phyloP scores from a whole-genome alignment of 1,139 yeast species.

The Debaryomyces udenii region DNA sequence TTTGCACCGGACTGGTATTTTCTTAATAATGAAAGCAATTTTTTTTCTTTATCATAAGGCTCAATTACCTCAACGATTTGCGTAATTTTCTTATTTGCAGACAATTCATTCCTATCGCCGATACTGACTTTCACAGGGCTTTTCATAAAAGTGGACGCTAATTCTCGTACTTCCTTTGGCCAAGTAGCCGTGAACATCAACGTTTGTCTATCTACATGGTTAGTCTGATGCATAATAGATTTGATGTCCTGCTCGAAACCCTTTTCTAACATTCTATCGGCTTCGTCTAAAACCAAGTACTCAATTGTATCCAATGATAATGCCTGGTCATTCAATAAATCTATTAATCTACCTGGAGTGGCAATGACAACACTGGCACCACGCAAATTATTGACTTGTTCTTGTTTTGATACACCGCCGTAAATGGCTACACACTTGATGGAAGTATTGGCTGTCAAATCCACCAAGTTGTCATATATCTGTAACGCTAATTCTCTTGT shows the following conservation, averaged over 20 bases:
- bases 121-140: conserved; percentile 85
- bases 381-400: conserved; percentile 71
- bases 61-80: conserved; percentile 94
- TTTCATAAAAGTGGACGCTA: conserved; percentile 85
- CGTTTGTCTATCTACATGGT: conserved; percentile 63
- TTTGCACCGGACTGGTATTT: conserved; percentile 72
- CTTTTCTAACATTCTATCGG: conserved; percentile 94
- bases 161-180: conserved; percentile 91
- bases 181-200: conserved; percentile 89
- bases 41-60: conserved; percentile 78
- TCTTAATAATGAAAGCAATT: conserved; percentile 67
- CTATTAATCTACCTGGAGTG: conserved; percentile 95
- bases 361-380: conserved; percentile 80
- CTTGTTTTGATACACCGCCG: conserved; percentile 97
- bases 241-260: conserved; percentile 98
- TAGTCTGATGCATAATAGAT: conserved; percentile 65
- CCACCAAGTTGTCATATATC: conserved; percentile 79
- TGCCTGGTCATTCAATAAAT: conserved; percentile 86
- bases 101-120: conserved; percentile 91
- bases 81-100: conserved; percentile 91
- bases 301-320: conserved; percentile 68
- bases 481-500: conserved; percentile 97
- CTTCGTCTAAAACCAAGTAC: conserved; percentile 92
- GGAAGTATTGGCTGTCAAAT: conserved; percentile 62
- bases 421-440: conserved; percentile 83